These are phyloP conservation scores for Fusarium nanum DNA, from an alignment of 2,329 filamentous ascomycete genomes.

Conservation along the genomic window DNA sequence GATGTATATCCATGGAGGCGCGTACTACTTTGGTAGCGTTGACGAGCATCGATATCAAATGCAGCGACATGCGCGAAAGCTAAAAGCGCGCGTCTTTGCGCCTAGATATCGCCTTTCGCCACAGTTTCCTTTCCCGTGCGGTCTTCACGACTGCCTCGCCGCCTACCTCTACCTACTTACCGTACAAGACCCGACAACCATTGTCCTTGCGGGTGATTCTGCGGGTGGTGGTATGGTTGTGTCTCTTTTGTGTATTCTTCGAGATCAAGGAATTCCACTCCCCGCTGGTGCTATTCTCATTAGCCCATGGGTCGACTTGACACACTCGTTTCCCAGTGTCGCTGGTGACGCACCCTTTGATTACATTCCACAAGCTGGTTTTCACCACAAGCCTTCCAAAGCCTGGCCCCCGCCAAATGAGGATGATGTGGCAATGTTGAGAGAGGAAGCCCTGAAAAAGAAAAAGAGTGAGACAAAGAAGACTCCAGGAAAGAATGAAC, in stretches of 20 bases:
- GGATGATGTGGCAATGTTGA: conserved; percentile 72
- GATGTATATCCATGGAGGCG: conserved; percentile 93
- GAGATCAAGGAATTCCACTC: conserved; percentile 84
- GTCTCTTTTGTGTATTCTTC: conserved; percentile 80
- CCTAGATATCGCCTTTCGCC: conserved; percentile 88
- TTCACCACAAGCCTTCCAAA: conserved; percentile 87
- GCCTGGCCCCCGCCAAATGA: conserved; percentile 94
- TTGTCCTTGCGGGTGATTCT: conserved; percentile 91
- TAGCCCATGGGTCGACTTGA: conserved; percentile 95
- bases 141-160: conserved; percentile 88
- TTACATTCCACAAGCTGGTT: conserved; percentile 89
- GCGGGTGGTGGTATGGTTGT: conserved; percentile 93
- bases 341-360: conserved; percentile 77
- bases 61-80: conserved; percentile 92
- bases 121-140: conserved; percentile 96
- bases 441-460: conserved; percentile 61
- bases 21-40: conserved; percentile 94
- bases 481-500: conserved; percentile 34
- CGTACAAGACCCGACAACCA: conserved; percentile 80
- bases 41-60: conserved; percentile 99
- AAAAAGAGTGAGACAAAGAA: conserved; percentile 44
- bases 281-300: conserved; percentile 92
- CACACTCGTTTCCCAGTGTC: conserved; percentile 95
- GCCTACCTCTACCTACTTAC: conserved; percentile 86
- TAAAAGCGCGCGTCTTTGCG: conserved; percentile 89